These are phyloP conservation scores for Fusarium tricinctum DNA, from an alignment of 2,329 filamentous ascomycete species.

Conservation along the genomic window DNA sequence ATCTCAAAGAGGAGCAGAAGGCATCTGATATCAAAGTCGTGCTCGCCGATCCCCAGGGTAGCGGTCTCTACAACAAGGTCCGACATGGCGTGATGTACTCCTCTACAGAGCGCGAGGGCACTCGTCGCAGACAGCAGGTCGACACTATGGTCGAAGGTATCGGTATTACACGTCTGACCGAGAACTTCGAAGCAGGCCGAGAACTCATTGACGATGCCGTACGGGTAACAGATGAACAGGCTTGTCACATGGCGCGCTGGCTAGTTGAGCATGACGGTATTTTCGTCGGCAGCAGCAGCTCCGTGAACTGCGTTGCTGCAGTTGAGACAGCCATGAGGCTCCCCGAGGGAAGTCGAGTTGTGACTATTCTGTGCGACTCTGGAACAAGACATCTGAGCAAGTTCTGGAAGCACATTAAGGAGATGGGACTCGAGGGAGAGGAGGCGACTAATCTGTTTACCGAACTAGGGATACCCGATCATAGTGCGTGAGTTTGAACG, in stretches of 20 bases:
- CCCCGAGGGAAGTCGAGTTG: conserved; percentile 73
- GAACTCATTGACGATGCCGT: conserved; percentile 92
- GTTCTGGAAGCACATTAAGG: conserved; percentile 82
- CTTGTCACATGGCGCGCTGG: conserved; percentile 94
- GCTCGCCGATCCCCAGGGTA: conserved; percentile 93
- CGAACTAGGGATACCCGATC: conserved; percentile 61
- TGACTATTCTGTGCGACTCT: conserved; percentile 89
- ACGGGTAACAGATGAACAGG: conserved; percentile 88
- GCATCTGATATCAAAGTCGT: conserved; percentile 77
- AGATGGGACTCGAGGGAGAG: conserved; percentile 71
- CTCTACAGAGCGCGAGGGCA: conserved; percentile 88
- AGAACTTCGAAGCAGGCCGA: conserved; percentile 90
- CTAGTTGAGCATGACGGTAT: conserved; percentile 95
- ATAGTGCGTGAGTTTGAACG: conserved; percentile 18
- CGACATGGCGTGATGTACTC: conserved; percentile 97
- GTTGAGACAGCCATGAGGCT: conserved; percentile 76
- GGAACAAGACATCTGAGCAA: conserved; percentile 87
- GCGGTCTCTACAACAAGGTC: conserved; percentile 91
- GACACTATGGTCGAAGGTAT: conserved; percentile 97
- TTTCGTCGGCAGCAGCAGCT: conserved; percentile 93
- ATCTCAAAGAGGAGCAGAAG: conserved; percentile 77
- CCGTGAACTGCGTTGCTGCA: conserved; percentile 94
- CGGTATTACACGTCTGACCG: conserved; percentile 93
- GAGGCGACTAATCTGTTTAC: conserved; percentile 64
- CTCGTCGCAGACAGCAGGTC: conserved; percentile 88